These are phyloP conservation scores for Iris macrosiphon DNA, from an alignment of 106 monocot genomes.

Conservation along the genomic window DNA sequence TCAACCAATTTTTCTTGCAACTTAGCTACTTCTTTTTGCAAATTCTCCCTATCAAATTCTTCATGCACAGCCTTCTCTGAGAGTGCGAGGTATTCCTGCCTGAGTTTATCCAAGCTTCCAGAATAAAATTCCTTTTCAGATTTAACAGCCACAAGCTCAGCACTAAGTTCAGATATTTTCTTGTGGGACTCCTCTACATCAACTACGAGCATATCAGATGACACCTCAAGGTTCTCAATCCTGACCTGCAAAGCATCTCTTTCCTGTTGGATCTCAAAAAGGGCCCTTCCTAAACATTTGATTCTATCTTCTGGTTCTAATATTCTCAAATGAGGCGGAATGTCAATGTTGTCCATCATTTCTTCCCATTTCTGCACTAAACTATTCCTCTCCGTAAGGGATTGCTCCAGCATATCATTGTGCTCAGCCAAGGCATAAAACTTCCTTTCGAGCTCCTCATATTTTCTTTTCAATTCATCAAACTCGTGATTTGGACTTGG, in stretches of 20 bases:
- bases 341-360: constrained; percentile 38
- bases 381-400: constrained; percentile 57
- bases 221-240: constrained; percentile 46
- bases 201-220: constrained; percentile 37
- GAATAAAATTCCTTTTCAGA: constrained; percentile 46
- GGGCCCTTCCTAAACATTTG: constrained; percentile 45
- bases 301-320: constrained; percentile 46
- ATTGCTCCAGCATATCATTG: constrained; percentile 81
- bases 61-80: constrained; percentile 43
- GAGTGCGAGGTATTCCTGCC: constrained; percentile 30
- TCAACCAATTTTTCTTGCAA: constrained; percentile 41
- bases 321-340: constrained; percentile 43
- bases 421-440: constrained; percentile 79
- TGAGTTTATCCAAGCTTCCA: constrained; percentile 43
- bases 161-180: constrained; percentile 46
- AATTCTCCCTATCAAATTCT: constrained; percentile 42
- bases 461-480: constrained; percentile 47
- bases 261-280: constrained; percentile 43
- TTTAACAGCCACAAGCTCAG: constrained; percentile 33
- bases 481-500: constrained; percentile 12
- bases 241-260: constrained; percentile 48
- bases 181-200: constrained; percentile 48
- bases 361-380: constrained; percentile 68
- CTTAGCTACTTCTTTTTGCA: constrained; percentile 41
- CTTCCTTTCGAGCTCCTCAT: constrained; percentile 49